Evolutionary conservation across 768 basidiomycete genomes (phyloP).

Genomic region (Ramaria rubella): DNA sequence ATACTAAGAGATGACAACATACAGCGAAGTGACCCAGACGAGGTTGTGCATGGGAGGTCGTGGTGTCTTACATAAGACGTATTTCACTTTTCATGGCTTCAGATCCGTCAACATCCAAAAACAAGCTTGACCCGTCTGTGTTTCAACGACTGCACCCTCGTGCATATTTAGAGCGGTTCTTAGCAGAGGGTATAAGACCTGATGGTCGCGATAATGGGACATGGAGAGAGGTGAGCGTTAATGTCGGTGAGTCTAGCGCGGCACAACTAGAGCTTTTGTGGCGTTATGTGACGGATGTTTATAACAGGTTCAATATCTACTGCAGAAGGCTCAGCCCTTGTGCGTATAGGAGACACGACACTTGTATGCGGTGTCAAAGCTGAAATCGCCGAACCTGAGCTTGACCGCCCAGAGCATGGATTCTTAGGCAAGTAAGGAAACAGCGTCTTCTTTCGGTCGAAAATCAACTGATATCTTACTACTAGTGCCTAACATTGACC

Average conservation of each 20-base stretch:
- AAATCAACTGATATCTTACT: not conserved
- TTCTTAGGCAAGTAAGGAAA: conserved; percentile 60
- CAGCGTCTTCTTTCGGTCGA: not conserved
- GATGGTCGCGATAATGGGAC: conserved; percentile 68
- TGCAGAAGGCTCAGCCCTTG: conserved; percentile 87
- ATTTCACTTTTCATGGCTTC: not conserved
- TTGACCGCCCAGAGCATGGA: conserved; percentile 67
- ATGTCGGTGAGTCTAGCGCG: conserved; percentile 57
- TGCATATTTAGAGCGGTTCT: conserved; percentile 80
- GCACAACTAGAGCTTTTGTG: not conserved
- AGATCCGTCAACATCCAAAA: not conserved
- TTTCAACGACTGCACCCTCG: conserved; percentile 89
- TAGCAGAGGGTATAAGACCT: conserved; percentile 70
- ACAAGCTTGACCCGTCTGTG: not conserved
- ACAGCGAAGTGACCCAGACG: too few species aligned
- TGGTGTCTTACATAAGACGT: too few species aligned
- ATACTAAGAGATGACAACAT: too few species aligned
- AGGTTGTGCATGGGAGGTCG: too few species aligned
- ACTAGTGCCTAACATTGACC: conserved; percentile 88
- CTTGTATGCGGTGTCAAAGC: conserved; percentile 95
- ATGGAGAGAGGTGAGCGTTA: conserved; percentile 73
- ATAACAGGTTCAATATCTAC: conserved; percentile 86
- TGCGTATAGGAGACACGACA: conserved; percentile 88
- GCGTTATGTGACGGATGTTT: not conserved
- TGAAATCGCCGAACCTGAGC: conserved; percentile 85